A percentile compares a stretch with the other conserved stretches of the same genome.
phyloP scores from a whole-genome alignment of 2,329 filamentous ascomycete species.

The Aureobasidium sp. region DNA sequence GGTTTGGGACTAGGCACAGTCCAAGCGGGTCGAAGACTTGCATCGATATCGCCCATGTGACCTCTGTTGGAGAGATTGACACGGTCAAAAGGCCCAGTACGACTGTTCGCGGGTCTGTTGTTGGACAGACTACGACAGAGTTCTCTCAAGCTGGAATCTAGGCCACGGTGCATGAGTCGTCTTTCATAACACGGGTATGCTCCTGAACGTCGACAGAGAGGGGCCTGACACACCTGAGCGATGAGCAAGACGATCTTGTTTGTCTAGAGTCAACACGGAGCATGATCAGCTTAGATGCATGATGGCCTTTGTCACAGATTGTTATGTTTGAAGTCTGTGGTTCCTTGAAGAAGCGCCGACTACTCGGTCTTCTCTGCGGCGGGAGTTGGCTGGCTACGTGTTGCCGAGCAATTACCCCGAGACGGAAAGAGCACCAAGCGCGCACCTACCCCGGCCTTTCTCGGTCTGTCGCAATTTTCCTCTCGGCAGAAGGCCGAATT shows the following conservation, averaged over 20 bases:
- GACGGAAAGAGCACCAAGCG: not conserved
- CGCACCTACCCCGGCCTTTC: constrained; percentile 8
- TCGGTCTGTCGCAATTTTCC: not conserved
- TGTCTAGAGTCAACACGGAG: not conserved
- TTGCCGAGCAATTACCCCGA: constrained; percentile 3
- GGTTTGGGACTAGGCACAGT: not conserved
- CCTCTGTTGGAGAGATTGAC: not conserved
- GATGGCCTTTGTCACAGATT: not conserved
- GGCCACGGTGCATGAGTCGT: not conserved
- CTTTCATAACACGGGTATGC: not conserved
- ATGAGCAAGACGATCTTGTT: not conserved
- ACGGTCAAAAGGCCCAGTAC: not conserved
- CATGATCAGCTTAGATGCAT: not conserved
- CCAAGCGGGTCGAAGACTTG: not conserved
- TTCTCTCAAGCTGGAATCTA: not conserved
- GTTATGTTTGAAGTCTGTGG: not conserved
- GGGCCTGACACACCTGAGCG: not conserved
- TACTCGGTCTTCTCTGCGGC: constrained; percentile 7
- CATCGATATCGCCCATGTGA: not conserved
- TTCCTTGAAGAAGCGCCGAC: not conserved
- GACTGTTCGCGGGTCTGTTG: not conserved
- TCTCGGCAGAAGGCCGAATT: not conserved
- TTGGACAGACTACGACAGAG: not conserved
- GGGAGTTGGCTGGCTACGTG: not conserved
- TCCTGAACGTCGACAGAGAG: not conserved